phyloP scores from a whole-genome alignment of 179 eudicot genomes.

The Monotropa hypopitys region DNA sequence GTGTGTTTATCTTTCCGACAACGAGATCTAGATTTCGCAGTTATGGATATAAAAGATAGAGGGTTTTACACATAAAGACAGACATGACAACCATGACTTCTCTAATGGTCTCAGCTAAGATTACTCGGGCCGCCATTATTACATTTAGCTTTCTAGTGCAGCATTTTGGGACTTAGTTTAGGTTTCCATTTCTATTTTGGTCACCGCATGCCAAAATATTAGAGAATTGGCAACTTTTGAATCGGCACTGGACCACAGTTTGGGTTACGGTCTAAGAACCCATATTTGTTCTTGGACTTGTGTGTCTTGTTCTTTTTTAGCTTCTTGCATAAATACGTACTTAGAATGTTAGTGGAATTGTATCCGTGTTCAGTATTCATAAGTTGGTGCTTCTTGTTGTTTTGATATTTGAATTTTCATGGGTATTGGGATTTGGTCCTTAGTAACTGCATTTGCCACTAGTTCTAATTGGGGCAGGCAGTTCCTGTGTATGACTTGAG shows the following conservation, averaged over 20 bases:
- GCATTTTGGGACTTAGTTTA: neutral
- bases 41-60: no score
- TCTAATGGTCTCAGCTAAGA: neutral
- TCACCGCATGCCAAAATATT: neutral
- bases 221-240: neutral
- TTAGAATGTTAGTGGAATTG: neutral
- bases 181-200: neutral
- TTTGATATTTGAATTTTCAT: neutral
- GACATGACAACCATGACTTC: neutral
- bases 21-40: no score
- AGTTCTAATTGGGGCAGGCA: neutral
- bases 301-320: neutral
- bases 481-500: neutral
- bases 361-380: neutral
- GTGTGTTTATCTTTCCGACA: no score
- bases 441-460: neutral
- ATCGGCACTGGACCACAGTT: neutral
- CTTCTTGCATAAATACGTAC: neutral
- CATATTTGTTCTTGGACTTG: neutral
- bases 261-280: neutral
- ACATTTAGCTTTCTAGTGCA: neutral
- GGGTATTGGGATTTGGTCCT: neutral
- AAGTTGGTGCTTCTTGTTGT: conserved; percentile 2
- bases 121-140: neutral
- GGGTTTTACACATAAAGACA: no score